Conservation (phyloP, 371 early-diverging fungal species). For the Syncephalastrum contaminatum region DNA sequence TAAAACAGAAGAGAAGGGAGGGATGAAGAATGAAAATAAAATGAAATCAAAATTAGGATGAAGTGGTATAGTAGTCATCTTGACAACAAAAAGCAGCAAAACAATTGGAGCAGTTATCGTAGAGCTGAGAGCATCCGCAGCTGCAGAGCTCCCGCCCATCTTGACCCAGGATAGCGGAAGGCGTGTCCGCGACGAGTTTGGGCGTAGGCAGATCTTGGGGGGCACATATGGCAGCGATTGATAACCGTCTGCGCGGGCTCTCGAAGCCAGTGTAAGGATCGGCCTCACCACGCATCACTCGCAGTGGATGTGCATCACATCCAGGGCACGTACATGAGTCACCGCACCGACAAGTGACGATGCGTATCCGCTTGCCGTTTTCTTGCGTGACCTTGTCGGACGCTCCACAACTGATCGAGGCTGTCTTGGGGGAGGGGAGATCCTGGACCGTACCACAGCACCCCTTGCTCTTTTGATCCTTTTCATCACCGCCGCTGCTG, state of each 20-base stretch:
- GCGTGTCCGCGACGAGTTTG: constrained; percentile 15
- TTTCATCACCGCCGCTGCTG: too few relatives aligned
- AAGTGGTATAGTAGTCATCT: constrained; percentile 11
- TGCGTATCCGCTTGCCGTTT: constrained; percentile 20
- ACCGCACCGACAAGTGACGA: constrained; percentile 51
- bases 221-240: constrained; percentile 23
- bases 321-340: constrained; percentile 48
- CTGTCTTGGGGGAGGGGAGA: too few relatives aligned
- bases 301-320: constrained; percentile 50
- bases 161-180: constrained; percentile 25
- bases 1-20: too few relatives aligned
- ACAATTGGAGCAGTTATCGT: constrained; percentile 29
- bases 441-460: too few relatives aligned
- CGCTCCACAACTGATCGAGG: constrained; percentile 21
- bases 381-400: constrained; percentile 21
- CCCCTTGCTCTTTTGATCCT: too few relatives aligned
- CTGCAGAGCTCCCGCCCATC: constrained; percentile 32
- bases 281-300: constrained; percentile 34
- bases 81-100: constrained; percentile 16
- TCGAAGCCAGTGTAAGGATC: constrained; percentile 38
- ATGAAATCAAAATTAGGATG: neutral
- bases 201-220: constrained; percentile 11
- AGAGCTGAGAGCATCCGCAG: constrained; percentile 34
- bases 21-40: too few relatives aligned
- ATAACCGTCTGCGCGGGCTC: constrained; percentile 17